Conservation (phyloP, 352 stramenopile species). For the Phytopythium aichiense region DNA sequence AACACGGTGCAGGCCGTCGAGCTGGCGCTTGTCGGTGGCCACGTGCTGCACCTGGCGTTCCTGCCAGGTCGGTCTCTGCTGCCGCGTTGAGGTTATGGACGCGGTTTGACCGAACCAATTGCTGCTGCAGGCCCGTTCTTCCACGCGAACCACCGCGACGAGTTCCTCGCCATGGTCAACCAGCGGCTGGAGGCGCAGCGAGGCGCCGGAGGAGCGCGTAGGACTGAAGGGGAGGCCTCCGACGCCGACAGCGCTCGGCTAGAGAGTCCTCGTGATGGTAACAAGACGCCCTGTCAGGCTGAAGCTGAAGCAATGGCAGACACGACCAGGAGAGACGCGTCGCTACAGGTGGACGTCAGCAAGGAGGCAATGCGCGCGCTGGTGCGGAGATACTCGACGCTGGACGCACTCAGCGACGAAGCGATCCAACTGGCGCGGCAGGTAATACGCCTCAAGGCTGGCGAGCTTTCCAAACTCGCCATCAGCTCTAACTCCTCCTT, state of each 20-base stretch:
- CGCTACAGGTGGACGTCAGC: not conserved
- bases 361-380: constrained; percentile 16
- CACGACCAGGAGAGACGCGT: not conserved
- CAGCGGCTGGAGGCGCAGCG: not conserved
- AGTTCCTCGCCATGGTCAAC: constrained; percentile 29
- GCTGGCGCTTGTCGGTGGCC: constrained; percentile 24
- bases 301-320: not conserved
- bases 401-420: constrained; percentile 37
- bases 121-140: constrained; percentile 24
- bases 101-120: not conserved
- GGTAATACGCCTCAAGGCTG: constrained; percentile 11
- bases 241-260: not conserved
- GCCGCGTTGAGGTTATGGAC: not conserved
- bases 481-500: not conserved
- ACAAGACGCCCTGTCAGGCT: not conserved
- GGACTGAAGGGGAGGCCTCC: not conserved
- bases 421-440: constrained; percentile 29
- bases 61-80: constrained; percentile 38
- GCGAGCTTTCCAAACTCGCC: not conserved
- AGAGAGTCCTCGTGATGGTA: too few species aligned
- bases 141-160: constrained; percentile 31
- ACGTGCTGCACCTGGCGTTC: constrained; percentile 53
- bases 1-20: constrained; percentile 38
- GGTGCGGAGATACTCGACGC: constrained; percentile 37
- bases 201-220: not conserved